A percentile compares a stretch with the other conserved stretches of the same genome.
Conservation (phyloP, 495 filamentous ascomycete genomes). For the Aspergillus conjunctus region DNA sequence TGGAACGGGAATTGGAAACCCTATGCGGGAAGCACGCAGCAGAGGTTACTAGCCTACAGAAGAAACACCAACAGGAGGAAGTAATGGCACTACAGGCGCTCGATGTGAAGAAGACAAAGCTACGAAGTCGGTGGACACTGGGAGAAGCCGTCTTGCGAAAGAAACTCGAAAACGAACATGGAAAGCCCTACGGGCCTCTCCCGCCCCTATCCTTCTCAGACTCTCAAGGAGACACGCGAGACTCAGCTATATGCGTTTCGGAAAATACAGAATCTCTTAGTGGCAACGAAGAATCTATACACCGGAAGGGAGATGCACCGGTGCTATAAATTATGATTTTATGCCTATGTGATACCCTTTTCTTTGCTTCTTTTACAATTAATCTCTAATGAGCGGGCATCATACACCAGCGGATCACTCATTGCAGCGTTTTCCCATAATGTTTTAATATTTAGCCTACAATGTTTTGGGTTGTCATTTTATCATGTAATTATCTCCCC, state of each 20-base stretch:
- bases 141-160: slow-evolving; percentile 63
- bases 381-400: slow-evolving; percentile 15
- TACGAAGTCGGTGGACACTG: slow-evolving; percentile 63
- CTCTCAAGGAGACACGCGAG: slow-evolving; percentile 27
- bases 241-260: slow-evolving; percentile 32
- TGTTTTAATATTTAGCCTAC: slow-evolving; percentile 15
- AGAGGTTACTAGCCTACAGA: slow-evolving; percentile 58
- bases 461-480: slow-evolving; percentile 17
- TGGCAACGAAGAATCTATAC: slow-evolving; percentile 21
- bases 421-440: slow-evolving; percentile 19
- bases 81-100: slow-evolving; percentile 49
- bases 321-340: slow-evolving; percentile 28
- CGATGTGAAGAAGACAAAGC: slow-evolving; percentile 48
- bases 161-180: slow-evolving; percentile 56
- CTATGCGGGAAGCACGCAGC: slow-evolving; percentile 54
- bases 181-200: slow-evolving; percentile 52
- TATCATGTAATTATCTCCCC: slow-evolving; percentile 31
- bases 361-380: slow-evolving; percentile 8
- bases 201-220: slow-evolving; percentile 42
- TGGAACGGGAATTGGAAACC: slow-evolving; percentile 62
- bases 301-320: slow-evolving; percentile 24
- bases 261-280: slow-evolving; percentile 17
- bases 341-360: slow-evolving; percentile 35
- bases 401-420: slow-evolving; percentile 13
- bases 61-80: slow-evolving; percentile 55